Base-by-base conservation (phyloP, 1,139 yeast species). In the Scheffersomyces insectosa region DNA sequence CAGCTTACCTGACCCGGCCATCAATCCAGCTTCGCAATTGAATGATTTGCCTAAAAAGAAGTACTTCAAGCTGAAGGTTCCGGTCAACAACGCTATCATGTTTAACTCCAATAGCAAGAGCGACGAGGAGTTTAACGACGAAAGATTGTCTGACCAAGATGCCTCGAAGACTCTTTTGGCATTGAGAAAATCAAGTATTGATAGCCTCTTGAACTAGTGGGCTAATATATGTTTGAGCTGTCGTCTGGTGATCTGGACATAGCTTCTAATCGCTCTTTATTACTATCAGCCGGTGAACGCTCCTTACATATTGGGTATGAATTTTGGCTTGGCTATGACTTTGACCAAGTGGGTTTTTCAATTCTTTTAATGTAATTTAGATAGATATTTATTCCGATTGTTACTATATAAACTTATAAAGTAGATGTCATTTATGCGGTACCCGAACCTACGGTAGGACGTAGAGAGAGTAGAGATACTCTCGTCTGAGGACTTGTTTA, bases 141-240 rank as follows among this genome's bases (percentile, higher is more conserved):
- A 43, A 30, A 41, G 54, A 40, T 44, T 60, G 20, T 49, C 60
- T 10, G 68, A 64, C 8, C 66, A 66, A 35, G 70, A 65, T 46
- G 79, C 80, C 3, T 66, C 77, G 1, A 68, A 67, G 41, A 70
- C 77, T 0, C 61, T 77, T 40, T 52, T 77, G 39, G 63, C 75
- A 1, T 63, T 77, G 52, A 62, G 78, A 40, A 72, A 74, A 55
- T 73, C 77, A 36, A 67, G 70, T 42, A 69, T 71, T 31, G 77
- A 71, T 42, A 68, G 66, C 47, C 61, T 73, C 42, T 62, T 73
- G 43, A 73, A 73, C 51, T 73, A 56, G 46, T 42, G 13, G 25
- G 28, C 29, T 28, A 16, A 20, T 27, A n/a, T 11, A 25, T 27
- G 20, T 20, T 37, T 37, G 30, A 37, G 29, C 16, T 37, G 16